A percentile compares a stretch with the other conserved stretches of the same genome.
phyloP scores from a whole-genome alignment of 73 alveolate species.

The Halteria grandinella region DNA sequence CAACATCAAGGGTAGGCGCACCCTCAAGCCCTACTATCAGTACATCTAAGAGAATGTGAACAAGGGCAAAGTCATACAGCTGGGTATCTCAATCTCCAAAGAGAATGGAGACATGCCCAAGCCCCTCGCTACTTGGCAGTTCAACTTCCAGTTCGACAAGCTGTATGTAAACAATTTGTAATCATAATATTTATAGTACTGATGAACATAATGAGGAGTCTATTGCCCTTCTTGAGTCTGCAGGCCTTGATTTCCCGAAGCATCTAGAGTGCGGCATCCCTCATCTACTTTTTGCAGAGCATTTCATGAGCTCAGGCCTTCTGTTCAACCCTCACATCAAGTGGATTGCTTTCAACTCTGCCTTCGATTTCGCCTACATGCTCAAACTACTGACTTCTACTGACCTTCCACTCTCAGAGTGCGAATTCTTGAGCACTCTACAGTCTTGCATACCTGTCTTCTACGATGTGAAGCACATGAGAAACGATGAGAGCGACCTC shows the following conservation, averaged over 20 bases:
- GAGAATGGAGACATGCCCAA: conserved; percentile 75
- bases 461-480: conserved; percentile 62
- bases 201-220: conserved; percentile 23
- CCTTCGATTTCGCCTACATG: conserved; percentile 67
- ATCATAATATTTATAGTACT: background rate
- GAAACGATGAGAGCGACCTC: conserved; percentile 57
- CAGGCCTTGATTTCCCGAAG: conserved; percentile 17
- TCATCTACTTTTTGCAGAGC: conserved; percentile 28
- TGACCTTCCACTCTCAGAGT: conserved; percentile 51
- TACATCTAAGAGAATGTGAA: conserved; percentile 82
- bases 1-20: background rate
- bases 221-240: conserved; percentile 5
- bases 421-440: conserved; percentile 25
- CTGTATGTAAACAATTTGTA: conserved; percentile 5
- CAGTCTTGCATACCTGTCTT: conserved; percentile 53
- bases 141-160: conserved; percentile 73
- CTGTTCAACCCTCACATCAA: conserved; percentile 42
- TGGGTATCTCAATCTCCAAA: conserved; percentile 84
- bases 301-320: conserved; percentile 44
- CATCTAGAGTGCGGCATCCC: conserved; percentile 29
- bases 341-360: conserved; percentile 68
- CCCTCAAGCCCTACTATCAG: conserved; percentile 74
- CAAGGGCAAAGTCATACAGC: conserved; percentile 78
- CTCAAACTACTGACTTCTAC: conserved; percentile 38
- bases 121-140: conserved; percentile 84